Conservation (phyloP, 2,329 filamentous ascomycete genomes). For the Fusarium albidum region DNA sequence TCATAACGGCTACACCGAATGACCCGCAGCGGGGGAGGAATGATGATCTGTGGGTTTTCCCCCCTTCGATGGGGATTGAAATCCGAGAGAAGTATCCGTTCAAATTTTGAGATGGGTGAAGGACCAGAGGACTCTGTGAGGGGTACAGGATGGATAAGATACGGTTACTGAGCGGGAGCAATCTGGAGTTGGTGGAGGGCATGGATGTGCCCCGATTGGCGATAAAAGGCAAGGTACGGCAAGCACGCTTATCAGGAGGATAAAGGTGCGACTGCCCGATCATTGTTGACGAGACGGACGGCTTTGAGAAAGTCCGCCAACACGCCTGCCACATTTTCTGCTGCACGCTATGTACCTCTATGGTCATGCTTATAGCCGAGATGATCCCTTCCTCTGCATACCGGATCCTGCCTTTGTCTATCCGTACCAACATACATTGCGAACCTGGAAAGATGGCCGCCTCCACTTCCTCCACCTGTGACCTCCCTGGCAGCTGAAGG, state of each 20-base stretch:
- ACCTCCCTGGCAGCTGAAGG: conserved; percentile 2
- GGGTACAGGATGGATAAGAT: background rate
- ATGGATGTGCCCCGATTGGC: conserved; percentile 13
- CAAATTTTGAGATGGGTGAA: background rate
- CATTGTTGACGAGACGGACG: too few species aligned
- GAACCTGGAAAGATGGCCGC: conserved; percentile 8
- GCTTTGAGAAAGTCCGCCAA: conserved; percentile 10
- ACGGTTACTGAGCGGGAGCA: too few species aligned
- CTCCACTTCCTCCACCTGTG: background rate
- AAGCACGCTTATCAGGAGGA: conserved; percentile 9
- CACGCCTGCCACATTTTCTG: conserved; percentile 7
- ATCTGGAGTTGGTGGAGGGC: conserved; percentile 1
- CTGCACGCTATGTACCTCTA: conserved; percentile 15
- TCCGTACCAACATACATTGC: conserved; percentile 11
- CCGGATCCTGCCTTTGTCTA: conserved; percentile 1
- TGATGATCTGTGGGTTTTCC: background rate
- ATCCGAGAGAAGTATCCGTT: too few species aligned
- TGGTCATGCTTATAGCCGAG: conserved; percentile 11
- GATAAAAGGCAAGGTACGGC: background rate
- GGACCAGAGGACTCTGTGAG: background rate
- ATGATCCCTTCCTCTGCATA: conserved; percentile 10
- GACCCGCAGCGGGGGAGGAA: background rate
- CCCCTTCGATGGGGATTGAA: background rate
- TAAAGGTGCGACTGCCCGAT: conserved; percentile 9
- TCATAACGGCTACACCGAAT: background rate